These are phyloP conservation scores for Triticum aestivum DNA, from an alignment of 176 grass and related monocot genomes.

Conservation along the genomic window IWGSC_CS_RefSeq_v2.1 NC_057795.1:71933893-71934392, in stretches of 20 bases:
- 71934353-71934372: too few species aligned
- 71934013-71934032: conserved; percentile 31
- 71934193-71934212: conserved; percentile 57
- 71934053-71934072: conserved; percentile 39
- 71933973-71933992: conserved; percentile 62
- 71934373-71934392: too few species aligned
- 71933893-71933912: conserved; percentile 69
- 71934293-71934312: too few species aligned
- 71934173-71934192: conserved; percentile 74
- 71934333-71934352: too few species aligned
- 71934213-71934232: conserved; percentile 55
- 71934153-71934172: conserved; percentile 82
- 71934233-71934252: conserved; percentile 38
- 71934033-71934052: too few species aligned
- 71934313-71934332: too few species aligned
- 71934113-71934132: conserved; percentile 50
- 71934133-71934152: conserved; percentile 81
- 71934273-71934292: too few species aligned
- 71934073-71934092: conserved; percentile 56
- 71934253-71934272: too few species aligned
- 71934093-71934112: conserved; percentile 62
- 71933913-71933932: conserved; percentile 64
- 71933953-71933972: conserved; percentile 59
- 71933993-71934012: conserved; percentile 70
- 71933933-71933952: conserved; percentile 80